Conservation (phyloP, 352 stramenopile genomes). For the Pythium inflatum region DNA sequence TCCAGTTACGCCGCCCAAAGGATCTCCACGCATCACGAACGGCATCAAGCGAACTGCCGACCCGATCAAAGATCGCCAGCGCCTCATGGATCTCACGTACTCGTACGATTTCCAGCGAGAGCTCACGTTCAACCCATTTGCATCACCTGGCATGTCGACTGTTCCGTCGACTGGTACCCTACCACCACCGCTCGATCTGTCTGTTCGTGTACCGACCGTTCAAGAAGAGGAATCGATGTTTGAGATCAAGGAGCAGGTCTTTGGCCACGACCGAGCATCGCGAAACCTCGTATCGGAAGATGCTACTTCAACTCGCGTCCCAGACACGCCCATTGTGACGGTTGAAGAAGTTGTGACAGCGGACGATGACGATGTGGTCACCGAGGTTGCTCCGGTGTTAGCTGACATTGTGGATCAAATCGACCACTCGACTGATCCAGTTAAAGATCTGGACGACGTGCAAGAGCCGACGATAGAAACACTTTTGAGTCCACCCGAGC, state of each 20-base stretch:
- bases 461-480: background rate
- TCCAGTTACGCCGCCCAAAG: constrained; percentile 1
- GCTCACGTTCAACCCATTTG: constrained; percentile 58
- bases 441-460: background rate
- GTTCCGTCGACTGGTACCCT: background rate
- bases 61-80: constrained; percentile 32
- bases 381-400: too few relatives aligned
- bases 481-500: background rate
- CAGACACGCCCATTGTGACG: background rate
- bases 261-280: constrained; percentile 4
- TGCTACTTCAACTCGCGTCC: background rate
- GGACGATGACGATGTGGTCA: too few relatives aligned
- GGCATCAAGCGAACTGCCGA: constrained; percentile 17
- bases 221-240: constrained; percentile 16
- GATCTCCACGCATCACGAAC: constrained; percentile 14
- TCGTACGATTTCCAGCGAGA: constrained; percentile 74
- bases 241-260: constrained; percentile 10
- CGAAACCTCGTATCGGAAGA: background rate
- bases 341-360: background rate
- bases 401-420: too few relatives aligned
- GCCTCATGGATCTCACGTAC: constrained; percentile 66
- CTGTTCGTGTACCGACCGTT: constrained; percentile 15
- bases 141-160: constrained; percentile 26
- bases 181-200: constrained; percentile 9
- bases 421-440: too few relatives aligned